These are phyloP conservation scores for Ramaria sp. DNA, from an alignment of 768 basidiomycete species.

Conservation along the genomic window DNA sequence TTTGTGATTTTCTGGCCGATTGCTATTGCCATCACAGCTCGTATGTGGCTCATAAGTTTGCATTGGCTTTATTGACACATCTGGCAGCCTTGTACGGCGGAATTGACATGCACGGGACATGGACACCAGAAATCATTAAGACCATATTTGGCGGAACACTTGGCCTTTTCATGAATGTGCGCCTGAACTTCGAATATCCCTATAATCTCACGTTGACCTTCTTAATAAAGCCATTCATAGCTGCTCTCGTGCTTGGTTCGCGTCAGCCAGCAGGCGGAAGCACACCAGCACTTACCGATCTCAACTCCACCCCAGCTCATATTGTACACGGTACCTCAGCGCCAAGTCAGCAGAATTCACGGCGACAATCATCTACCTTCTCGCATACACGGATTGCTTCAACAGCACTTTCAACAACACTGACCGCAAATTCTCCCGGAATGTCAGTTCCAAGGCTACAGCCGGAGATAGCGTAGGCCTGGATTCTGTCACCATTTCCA, in stretches of 20 bases:
- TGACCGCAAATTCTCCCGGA: no score
- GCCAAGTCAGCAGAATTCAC: no score
- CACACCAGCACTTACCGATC: no score
- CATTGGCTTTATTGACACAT: neutral
- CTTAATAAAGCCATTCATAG: slow-evolving; percentile 2
- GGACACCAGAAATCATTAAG: slow-evolving; percentile 4
- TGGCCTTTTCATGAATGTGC: neutral
- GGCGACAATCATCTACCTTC: no score
- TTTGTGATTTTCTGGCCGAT: slow-evolving; percentile 4
- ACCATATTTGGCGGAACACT: neutral
- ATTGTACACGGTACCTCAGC: no score
- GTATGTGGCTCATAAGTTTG: neutral
- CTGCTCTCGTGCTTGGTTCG: slow-evolving; percentile 2
- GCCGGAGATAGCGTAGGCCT: no score
- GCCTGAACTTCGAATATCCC: neutral
- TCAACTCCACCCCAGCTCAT: no score
- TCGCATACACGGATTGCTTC: no score
- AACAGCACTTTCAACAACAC: no score
- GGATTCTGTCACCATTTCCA: no score
- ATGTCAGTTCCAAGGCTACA: no score
- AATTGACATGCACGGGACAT: slow-evolving; percentile 1
- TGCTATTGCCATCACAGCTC: slow-evolving; percentile 5
- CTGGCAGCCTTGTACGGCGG: slow-evolving; percentile 1
- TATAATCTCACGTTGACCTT: neutral
- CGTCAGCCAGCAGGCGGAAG: neutral